Base-by-base conservation (phyloP, 768 basidiomycete genomes). In the Lactifluus subvellereus region DNA sequence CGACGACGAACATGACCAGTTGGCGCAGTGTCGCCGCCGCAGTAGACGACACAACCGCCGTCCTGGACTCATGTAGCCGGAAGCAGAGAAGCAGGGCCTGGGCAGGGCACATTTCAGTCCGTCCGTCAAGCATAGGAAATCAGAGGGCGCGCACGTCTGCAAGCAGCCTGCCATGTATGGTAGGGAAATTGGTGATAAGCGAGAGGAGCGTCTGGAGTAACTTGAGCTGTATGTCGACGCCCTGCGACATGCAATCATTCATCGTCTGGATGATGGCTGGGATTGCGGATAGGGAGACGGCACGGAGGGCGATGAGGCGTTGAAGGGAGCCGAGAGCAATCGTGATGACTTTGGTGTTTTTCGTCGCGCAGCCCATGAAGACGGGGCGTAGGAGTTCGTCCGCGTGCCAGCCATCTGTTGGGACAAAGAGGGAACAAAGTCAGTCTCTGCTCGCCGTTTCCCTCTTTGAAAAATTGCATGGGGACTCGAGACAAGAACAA, bases 1-100 rank as follows among this genome's bases (percentile, higher is more conserved):
- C 97, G 49, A 98, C 91, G 18, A 98, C 87, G 67, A 98, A 91
- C 95, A 99, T 98, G 50, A 98, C 92, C 1, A 98, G 80, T 72
- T 98, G 96, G 2, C 95, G 87, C 4, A 98, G 82, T 0, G 95
- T 98, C 0, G 97, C 97, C 3, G 95, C 95, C 2, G 96, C 96
- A 4, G 97, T 98, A 0, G 93, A 95, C 3, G 94, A 96, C 7
- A 99, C 96, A 30, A 98, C 96, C 0, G 94, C 90, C 27, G 95
- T 97, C 66, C 91, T 86, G 0, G 93, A 95, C 62, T 98, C 97
- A 74, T 98, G 94, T 30, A 98, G 77, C 72, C 87, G 93, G 81
- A 98, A 98, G 70, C 94, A 98, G 8, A 98, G 76, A n/a, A 96
- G 76, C 0, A 98, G 78, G 0, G 92, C 92, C 92, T 96, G 68